phyloP scores from a whole-genome alignment of 1,284 basidiomycete species.

The Anthracocystis setariae region DNA sequence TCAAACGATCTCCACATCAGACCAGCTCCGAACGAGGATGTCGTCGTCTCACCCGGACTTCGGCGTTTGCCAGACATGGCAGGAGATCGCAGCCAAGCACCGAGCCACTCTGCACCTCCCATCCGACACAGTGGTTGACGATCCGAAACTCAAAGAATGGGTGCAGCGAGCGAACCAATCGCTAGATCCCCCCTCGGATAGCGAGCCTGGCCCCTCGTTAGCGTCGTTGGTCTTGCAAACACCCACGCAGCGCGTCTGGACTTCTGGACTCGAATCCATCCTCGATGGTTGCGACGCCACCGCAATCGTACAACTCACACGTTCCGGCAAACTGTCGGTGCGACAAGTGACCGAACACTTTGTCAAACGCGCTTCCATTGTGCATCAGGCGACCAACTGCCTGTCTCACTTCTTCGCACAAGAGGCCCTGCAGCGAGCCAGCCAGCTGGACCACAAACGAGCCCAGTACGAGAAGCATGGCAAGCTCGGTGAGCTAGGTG shows the following conservation, averaged over 20 bases:
- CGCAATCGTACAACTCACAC: conserved; percentile 21
- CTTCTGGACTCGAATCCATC: conserved; percentile 11
- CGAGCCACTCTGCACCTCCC: conserved; percentile 14
- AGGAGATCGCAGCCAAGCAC: conserved; percentile 27
- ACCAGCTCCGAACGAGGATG: too few relatives aligned
- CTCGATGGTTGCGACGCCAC: conserved; percentile 30
- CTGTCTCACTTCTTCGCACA: conserved; percentile 39
- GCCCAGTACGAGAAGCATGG: conserved; percentile 6
- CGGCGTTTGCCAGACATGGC: conserved; percentile 14
- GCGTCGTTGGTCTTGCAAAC: conserved; percentile 11
- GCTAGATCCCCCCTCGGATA: conserved; percentile 9
- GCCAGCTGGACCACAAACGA: conserved; percentile 29
- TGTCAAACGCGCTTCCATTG: conserved; percentile 26
- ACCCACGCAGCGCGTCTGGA: conserved; percentile 15
- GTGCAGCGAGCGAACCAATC: conserved; percentile 7
- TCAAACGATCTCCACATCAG: too few relatives aligned
- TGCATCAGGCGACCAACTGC: conserved; percentile 52
- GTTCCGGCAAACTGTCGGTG: conserved; percentile 22
- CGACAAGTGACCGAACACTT: conserved; percentile 24
- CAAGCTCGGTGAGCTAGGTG: conserved; percentile 24
- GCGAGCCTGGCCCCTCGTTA: conserved; percentile 26
- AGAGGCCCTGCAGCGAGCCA: conserved; percentile 21
- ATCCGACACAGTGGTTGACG: conserved; percentile 4
- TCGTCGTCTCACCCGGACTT: conserved; percentile 1
- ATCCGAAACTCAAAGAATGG: conserved; percentile 19